Base-by-base conservation (phyloP, 1,139 yeast genomes). In the Pichia sp. region DNA sequence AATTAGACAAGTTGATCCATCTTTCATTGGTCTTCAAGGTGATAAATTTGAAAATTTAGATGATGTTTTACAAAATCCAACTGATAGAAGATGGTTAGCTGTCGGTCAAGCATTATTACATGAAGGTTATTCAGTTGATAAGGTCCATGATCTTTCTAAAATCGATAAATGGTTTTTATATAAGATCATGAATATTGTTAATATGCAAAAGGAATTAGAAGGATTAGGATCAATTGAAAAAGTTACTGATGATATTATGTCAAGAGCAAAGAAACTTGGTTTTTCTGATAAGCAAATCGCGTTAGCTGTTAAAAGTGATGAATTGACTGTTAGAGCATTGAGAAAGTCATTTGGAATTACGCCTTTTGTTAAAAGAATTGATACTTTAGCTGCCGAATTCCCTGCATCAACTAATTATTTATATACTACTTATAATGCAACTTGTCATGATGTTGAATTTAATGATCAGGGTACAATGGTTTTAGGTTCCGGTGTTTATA, bases 21-120 rank as follows among this genome's bases (percentile, higher is more conserved):
- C 94, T 26, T 77, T 78, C 57, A 65, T 87, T 60, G 97, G 98
- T 46, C 85, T 92, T 80, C 96, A 90, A 70, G 96, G 96, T 57
- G 84, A 78, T 58, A 76, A 78, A 55, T 83, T 83, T 55, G 94
- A 83, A 51, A 76, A 86, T 61, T 75, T 89, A 59, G 96, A 89
- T 63, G 79, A 77, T 44, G 87, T 76, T 32, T 76, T 92, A 59
- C 76, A 85, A 43, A 83, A 86, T 63, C 98, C 99, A 50, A 87
- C 97, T 49, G 99, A 92, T 66, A 85, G 96, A 70, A 82, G 99
- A 72, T 87, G 96, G 87, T 78, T 92, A 60, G 99, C 99, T 42
- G 95, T 92, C 53, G 97, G 97, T 42, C 96, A 92, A 69, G 99
- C 99, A 48, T 72, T 90, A 60, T 67, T 89, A 47, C 92, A 89